Conservation (phyloP, 2,329 filamentous ascomycete species). For the Pseudogymnoascus verrucosus region DNA sequence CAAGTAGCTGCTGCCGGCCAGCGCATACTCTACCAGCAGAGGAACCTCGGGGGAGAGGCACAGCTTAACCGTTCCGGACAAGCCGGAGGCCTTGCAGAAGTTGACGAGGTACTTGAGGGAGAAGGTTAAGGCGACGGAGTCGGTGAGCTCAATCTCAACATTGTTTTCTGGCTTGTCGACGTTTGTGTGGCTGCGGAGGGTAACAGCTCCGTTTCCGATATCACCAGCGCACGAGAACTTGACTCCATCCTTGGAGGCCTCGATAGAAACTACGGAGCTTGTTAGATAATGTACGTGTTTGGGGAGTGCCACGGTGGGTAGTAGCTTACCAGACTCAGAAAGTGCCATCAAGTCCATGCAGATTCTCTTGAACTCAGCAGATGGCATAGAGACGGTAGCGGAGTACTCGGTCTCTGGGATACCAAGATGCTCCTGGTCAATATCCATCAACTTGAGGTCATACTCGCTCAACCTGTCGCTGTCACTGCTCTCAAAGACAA, state of each 20-base stretch:
- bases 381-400: constrained; percentile 82
- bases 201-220: constrained; percentile 92
- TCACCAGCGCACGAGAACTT: constrained; percentile 92
- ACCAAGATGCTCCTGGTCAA: constrained; percentile 97
- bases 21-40: constrained; percentile 83
- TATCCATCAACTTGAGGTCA: constrained; percentile 99
- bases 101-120: constrained; percentile 99
- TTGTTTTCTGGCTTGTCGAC: constrained; percentile 82
- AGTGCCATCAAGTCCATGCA: constrained; percentile 85
- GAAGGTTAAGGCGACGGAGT: constrained; percentile 92
- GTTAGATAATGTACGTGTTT: neutral
- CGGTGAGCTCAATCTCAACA: constrained; percentile 81
- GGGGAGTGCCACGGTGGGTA: neutral
- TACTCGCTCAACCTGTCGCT: constrained; percentile 95
- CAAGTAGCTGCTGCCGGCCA: constrained; percentile 77
- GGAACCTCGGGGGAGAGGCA: constrained; percentile 95
- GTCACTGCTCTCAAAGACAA: constrained; percentile 85
- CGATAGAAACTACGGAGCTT: constrained; percentile 68
- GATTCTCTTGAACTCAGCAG: constrained; percentile 86
- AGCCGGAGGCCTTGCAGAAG: constrained; percentile 94
- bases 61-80: constrained; percentile 78
- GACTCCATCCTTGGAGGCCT: constrained; percentile 93
- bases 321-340: constrained; percentile 80
- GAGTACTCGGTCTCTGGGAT: constrained; percentile 99
- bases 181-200: constrained; percentile 78